Conservation (phyloP, 768 basidiomycete species). For the Trichaptum fuscoviolaceum region DNA sequence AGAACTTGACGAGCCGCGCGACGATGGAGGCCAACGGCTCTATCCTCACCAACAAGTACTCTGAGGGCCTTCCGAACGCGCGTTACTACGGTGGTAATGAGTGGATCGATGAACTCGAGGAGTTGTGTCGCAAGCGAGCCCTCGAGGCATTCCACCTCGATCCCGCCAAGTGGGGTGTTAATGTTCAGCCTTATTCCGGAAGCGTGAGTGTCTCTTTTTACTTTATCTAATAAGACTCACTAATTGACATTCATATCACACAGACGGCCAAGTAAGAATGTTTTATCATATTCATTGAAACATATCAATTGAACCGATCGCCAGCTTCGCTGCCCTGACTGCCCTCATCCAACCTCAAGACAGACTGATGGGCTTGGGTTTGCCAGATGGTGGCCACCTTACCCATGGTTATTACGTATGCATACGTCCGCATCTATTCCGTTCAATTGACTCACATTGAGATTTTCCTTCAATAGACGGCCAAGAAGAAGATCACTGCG, state of each 20-base stretch:
- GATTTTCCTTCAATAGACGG: constrained; percentile 49
- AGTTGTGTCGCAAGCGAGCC: constrained; percentile 92
- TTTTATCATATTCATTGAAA: constrained; percentile 3
- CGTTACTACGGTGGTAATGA: constrained; percentile 99
- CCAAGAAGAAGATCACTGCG: constrained; percentile 99
- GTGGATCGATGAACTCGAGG: constrained; percentile 93
- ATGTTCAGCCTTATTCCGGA: constrained; percentile 98
- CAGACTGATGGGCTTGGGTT: constrained; percentile 97
- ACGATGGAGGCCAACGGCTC: constrained; percentile 99
- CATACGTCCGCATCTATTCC: constrained; percentile 10
- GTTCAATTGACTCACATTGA: not conserved
- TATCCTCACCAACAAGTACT: constrained; percentile 98
- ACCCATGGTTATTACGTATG: constrained; percentile 95
- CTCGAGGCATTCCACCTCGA: constrained; percentile 95
- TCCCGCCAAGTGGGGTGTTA: constrained; percentile 92
- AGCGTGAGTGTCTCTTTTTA: constrained; percentile 48
- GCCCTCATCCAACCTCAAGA: constrained; percentile 96
- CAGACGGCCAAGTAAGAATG: constrained; percentile 81
- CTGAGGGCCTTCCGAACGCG: constrained; percentile 96
- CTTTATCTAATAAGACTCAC: constrained; percentile 14
- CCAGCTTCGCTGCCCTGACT: constrained; percentile 92
- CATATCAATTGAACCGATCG: constrained; percentile 12
- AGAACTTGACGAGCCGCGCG: constrained; percentile 96
- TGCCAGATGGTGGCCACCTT: constrained; percentile 95
- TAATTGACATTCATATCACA: constrained; percentile 10